Conservation (phyloP, 2,329 filamentous ascomycete species). For the Fusarium irregulare region DNA sequence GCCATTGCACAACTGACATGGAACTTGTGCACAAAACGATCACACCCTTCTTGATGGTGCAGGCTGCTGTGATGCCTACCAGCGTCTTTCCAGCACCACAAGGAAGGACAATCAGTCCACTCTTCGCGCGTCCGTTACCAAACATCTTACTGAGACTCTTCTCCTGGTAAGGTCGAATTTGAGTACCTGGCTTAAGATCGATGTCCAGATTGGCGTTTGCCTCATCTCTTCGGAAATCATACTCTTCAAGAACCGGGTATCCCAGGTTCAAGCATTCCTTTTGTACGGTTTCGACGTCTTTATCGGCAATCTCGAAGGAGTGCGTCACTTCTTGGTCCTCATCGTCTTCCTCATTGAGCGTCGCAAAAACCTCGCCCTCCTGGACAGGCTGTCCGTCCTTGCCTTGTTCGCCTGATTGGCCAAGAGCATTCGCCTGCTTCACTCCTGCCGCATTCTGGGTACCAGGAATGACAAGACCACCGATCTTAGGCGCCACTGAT, state of each 20-base stretch:
- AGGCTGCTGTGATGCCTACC: slow-evolving; percentile 97
- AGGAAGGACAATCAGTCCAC: slow-evolving; percentile 95
- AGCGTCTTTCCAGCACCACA: slow-evolving; percentile 97
- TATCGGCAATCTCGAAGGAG: slow-evolving; percentile 88
- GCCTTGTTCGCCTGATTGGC: slow-evolving; percentile 50
- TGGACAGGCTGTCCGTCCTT: slow-evolving; percentile 64
- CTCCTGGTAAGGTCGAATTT: slow-evolving; percentile 95
- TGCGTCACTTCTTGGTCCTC: slow-evolving; percentile 90
- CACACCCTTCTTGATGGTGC: slow-evolving; percentile 95
- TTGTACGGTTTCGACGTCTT: slow-evolving; percentile 85
- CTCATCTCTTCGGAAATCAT: slow-evolving; percentile 94
- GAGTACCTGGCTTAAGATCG: slow-evolving; percentile 86
- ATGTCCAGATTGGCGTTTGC: slow-evolving; percentile 93
- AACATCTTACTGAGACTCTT: slow-evolving; percentile 99
- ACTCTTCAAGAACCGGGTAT: slow-evolving; percentile 92
- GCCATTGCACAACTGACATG: slow-evolving; percentile 98
- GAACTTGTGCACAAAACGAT: slow-evolving; percentile 96
- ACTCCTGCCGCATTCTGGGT: slow-evolving; percentile 93
- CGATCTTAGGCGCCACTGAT: slow-evolving; percentile 86
- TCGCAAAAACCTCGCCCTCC: slow-evolving; percentile 76
- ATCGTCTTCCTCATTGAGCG: slow-evolving; percentile 84
- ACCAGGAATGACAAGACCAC: slow-evolving; percentile 89
- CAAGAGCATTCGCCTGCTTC: slow-evolving; percentile 71
- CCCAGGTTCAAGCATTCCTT: slow-evolving; percentile 89
- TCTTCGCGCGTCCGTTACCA: slow-evolving; percentile 95